Conservation (phyloP, 1,284 basidiomycete genomes). For the Fomitopsis betulina region DNA sequence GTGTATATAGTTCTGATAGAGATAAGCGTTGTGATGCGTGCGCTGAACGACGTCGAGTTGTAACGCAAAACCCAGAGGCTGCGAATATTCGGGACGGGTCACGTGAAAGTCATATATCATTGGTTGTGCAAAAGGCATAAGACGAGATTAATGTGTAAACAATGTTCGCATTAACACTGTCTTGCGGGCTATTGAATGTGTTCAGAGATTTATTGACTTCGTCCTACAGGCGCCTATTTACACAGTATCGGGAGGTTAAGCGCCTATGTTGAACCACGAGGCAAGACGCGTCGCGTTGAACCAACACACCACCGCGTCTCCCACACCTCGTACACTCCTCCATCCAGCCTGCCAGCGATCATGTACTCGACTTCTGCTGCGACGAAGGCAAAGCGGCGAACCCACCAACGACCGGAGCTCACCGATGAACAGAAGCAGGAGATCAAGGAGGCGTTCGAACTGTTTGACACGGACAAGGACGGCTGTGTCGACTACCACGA, state of each 20-base stretch:
- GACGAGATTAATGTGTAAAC: too few relatives aligned
- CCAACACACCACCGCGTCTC: constrained; percentile 8
- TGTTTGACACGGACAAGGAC: constrained; percentile 99
- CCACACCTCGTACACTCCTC: background rate
- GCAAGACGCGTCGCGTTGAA: background rate
- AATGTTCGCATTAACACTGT: too few relatives aligned
- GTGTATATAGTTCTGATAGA: too few relatives aligned
- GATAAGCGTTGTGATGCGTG: too few relatives aligned
- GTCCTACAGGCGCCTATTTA: too few relatives aligned
- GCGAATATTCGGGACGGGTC: too few relatives aligned
- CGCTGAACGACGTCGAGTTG: too few relatives aligned
- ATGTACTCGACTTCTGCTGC: constrained; percentile 74
- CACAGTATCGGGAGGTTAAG: background rate
- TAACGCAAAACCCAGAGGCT: too few relatives aligned
- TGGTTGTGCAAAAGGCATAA: too few relatives aligned
- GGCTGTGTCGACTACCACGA: constrained; percentile 98
- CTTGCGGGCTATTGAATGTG: too few relatives aligned
- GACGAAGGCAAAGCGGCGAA: constrained; percentile 68
- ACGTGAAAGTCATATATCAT: too few relatives aligned
- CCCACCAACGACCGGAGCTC: constrained; percentile 73
- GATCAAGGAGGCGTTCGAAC: constrained; percentile 98
- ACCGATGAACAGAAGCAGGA: constrained; percentile 96
- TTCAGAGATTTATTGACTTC: too few relatives aligned
- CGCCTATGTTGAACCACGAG: background rate
- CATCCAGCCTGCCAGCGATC: background rate